phyloP scores from a whole-genome alignment of 1,284 basidiomycete genomes.

The Rhodotorula sp. region DNA sequence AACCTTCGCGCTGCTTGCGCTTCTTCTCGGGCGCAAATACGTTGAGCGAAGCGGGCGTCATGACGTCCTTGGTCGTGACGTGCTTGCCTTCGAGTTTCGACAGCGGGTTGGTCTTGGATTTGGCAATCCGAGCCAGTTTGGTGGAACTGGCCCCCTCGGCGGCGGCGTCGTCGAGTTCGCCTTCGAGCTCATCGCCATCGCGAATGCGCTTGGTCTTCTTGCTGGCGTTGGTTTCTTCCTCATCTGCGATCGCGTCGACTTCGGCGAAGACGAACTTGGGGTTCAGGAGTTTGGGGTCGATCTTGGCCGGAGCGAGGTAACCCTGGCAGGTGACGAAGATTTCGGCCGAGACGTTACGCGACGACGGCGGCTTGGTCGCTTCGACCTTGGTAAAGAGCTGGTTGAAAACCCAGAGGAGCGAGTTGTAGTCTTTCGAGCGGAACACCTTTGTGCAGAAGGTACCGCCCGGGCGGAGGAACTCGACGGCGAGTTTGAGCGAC shows the following conservation, averaged over 20 bases:
- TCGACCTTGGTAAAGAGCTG: conserved; percentile 96
- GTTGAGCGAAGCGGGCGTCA: conserved; percentile 62
- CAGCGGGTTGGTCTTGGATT: conserved; percentile 30
- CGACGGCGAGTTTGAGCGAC: conserved; percentile 92
- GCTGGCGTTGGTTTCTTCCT: conserved; percentile 3
- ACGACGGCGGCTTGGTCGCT: conserved; percentile 97
- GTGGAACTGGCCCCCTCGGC: conserved; percentile 63
- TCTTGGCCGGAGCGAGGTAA: conserved; percentile 89
- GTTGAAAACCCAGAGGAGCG: conserved; percentile 97
- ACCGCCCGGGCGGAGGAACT: conserved; percentile 90
- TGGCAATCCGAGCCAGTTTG: conserved; percentile 1
- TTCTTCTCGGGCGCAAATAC: conserved; percentile 98
- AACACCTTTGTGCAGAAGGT: conserved; percentile 99
- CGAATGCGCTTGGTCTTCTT: conserved; percentile 4
- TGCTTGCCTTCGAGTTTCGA: conserved; percentile 19
- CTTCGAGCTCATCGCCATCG: not conserved
- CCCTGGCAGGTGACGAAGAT: conserved; percentile 99
- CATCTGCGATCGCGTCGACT: conserved; percentile 49
- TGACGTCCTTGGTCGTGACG: conserved; percentile 46
- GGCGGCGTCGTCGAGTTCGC: conserved; percentile 63
- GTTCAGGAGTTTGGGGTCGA: conserved; percentile 98
- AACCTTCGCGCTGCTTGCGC: conserved; percentile 87
- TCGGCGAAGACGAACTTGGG: conserved; percentile 99
- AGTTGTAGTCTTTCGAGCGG: conserved; percentile 97
- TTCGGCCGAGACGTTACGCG: conserved; percentile 97